Evolutionary conservation across 1,284 basidiomycete genomes (phyloP).

Genomic region (Ustilago bromivora): DNA sequence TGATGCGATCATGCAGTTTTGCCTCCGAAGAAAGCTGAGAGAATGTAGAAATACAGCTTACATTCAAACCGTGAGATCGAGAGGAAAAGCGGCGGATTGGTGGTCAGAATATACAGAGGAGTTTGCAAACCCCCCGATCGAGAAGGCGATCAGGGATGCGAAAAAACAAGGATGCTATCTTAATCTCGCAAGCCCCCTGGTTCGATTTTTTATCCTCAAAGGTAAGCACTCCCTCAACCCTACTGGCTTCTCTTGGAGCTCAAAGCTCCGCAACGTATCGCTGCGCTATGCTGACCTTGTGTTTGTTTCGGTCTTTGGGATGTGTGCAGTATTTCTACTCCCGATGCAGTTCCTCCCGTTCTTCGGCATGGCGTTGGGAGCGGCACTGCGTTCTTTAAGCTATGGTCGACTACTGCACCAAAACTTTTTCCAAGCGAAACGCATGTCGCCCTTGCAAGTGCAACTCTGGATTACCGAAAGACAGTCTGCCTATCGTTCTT

Average conservation of each 20-base stretch:
- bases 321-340: conserved; percentile 46
- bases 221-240: conserved; percentile 18
- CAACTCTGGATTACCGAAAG: conserved; percentile 66
- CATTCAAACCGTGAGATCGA: conserved; percentile 55
- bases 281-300: neutral
- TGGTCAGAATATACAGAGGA: conserved; percentile 68
- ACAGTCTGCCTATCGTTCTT: conserved; percentile 57
- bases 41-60: conserved; percentile 62
- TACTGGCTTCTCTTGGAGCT: neutral
- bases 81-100: conserved; percentile 64
- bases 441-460: conserved; percentile 64
- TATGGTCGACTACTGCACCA: conserved; percentile 53
- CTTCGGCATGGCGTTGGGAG: conserved; percentile 54
- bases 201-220: conserved; percentile 56
- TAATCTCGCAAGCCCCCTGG: conserved; percentile 51
- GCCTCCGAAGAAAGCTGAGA: conserved; percentile 55
- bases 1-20: conserved; percentile 64
- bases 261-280: neutral
- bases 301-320: neutral
- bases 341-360: conserved; percentile 65
- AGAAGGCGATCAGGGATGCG: conserved; percentile 56
- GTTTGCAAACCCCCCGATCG: conserved; percentile 59
- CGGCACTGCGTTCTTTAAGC: conserved; percentile 52
- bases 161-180: conserved; percentile 60
- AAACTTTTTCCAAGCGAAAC: conserved; percentile 62